Percentiles rank a stretch among this genome's conserved stretches.
phyloP scores from a whole-genome alignment of 352 stramenopile genomes.

The Labyrinthula sp. region DNA sequence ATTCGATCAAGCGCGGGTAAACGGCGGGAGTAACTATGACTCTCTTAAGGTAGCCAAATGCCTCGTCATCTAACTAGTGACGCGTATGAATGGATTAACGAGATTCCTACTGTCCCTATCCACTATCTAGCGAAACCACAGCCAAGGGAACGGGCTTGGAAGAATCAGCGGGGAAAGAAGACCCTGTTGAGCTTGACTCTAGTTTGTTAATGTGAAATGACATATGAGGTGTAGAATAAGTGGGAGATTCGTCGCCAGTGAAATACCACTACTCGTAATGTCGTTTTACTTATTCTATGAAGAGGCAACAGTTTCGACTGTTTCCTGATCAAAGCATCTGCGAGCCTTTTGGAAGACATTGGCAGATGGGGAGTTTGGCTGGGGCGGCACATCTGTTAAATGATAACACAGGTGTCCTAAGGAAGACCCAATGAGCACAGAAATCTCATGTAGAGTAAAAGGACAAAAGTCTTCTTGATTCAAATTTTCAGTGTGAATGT shows the following conservation, averaged over 20 bases:
- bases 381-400: constrained; percentile 58
- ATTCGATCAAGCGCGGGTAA: constrained; percentile 57
- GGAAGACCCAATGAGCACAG: constrained; percentile 56
- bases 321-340: too few relatives aligned
- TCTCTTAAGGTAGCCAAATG: constrained; percentile 62
- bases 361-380: constrained; percentile 61
- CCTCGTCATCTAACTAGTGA: constrained; percentile 62
- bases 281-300: constrained; percentile 60
- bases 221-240: constrained; percentile 61
- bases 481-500: constrained; percentile 60
- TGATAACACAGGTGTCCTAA: constrained; percentile 58
- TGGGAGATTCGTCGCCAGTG: constrained; percentile 44
- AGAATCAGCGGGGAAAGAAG: constrained; percentile 57
- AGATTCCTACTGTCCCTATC: constrained; percentile 58
- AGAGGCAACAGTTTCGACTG: neutral
- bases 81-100: constrained; percentile 61
- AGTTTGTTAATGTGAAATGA: constrained; percentile 58
- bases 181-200: constrained; percentile 61
- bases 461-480: constrained; percentile 63
- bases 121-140: constrained; percentile 58
- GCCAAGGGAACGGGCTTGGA: constrained; percentile 56
- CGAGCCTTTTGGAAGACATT: constrained; percentile 50
- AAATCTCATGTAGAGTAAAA: constrained; percentile 64
- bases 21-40: constrained; percentile 57
- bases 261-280: constrained; percentile 60